phyloP scores from a whole-genome alignment of 2,329 filamentous ascomycete genomes.

The Cordyceps fumosorosea region DNA sequence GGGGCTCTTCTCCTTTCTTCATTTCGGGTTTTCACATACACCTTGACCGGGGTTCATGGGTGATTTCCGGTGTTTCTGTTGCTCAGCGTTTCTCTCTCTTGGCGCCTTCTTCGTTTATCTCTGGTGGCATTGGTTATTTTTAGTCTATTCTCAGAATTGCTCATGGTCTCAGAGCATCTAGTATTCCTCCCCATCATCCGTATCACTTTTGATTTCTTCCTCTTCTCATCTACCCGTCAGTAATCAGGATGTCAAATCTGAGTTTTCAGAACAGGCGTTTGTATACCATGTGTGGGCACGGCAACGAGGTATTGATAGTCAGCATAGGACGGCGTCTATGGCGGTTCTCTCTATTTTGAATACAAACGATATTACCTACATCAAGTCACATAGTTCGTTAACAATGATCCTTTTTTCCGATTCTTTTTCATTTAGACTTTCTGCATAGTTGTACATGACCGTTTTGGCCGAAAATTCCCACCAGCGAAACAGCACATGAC shows the following conservation, averaged over 20 bases:
- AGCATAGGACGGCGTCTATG: background rate
- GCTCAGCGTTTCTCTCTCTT: no score
- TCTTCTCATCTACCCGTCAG: no score
- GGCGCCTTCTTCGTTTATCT: no score
- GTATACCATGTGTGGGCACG: background rate
- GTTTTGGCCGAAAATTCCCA: background rate
- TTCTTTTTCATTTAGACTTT: background rate
- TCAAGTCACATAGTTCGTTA: background rate
- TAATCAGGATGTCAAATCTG: background rate
- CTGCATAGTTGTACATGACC: constrained; percentile 4
- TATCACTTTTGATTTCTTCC: background rate
- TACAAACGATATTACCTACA: background rate
- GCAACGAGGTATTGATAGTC: background rate
- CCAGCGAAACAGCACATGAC: background rate
- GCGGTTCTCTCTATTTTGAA: background rate
- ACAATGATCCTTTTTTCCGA: background rate
- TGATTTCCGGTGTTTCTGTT: no score
- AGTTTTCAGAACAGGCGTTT: background rate
- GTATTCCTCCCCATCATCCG: background rate
- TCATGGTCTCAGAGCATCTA: no score
- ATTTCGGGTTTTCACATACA: background rate
- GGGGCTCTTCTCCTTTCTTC: background rate
- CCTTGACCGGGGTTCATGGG: no score
- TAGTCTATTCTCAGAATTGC: background rate
- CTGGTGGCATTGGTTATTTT: no score